Evolutionary conservation across 2,329 filamentous ascomycete species (phyloP).

Genomic region (Pestalotiopsis sp.): DNA sequence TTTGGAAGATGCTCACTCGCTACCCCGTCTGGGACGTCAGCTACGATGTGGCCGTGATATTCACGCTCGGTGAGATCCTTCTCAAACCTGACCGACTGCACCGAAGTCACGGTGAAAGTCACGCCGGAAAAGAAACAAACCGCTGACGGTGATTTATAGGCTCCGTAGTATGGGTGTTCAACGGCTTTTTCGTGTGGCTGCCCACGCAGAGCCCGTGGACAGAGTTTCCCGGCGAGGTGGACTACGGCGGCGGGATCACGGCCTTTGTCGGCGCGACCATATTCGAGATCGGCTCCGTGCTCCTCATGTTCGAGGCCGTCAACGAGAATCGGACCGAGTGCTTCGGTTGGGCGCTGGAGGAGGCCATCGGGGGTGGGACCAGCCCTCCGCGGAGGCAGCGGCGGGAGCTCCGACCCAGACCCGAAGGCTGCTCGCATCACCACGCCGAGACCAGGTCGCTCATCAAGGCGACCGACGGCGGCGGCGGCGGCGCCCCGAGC

Average conservation of each 20-base stretch:
- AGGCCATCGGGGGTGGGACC: slow-evolving; percentile 35
- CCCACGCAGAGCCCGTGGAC: slow-evolving; percentile 55
- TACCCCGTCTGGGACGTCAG: slow-evolving; percentile 45
- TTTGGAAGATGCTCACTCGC: slow-evolving; percentile 36
- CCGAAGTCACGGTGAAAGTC: background rate
- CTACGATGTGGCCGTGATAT: slow-evolving; percentile 41
- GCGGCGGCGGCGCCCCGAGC: background rate
- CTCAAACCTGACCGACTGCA: background rate
- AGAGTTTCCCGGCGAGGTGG: slow-evolving; percentile 42
- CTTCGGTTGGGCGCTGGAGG: slow-evolving; percentile 69
- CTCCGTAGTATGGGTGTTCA: slow-evolving; percentile 57
- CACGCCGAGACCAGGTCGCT: slow-evolving; percentile 26
- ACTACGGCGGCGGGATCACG: slow-evolving; percentile 59
- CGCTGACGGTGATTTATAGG: slow-evolving; percentile 15
- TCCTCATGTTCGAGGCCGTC: slow-evolving; percentile 68
- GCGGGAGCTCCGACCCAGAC: slow-evolving; percentile 12
- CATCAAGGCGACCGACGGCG: slow-evolving; percentile 7
- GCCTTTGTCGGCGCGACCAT: slow-evolving; percentile 69
- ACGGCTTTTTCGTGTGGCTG: slow-evolving; percentile 66
- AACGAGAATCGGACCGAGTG: slow-evolving; percentile 67
- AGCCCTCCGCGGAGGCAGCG: slow-evolving; percentile 4
- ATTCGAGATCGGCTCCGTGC: slow-evolving; percentile 64
- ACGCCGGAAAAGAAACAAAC: background rate
- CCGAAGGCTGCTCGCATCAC: slow-evolving; percentile 26
- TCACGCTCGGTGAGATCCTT: slow-evolving; percentile 34